Evolutionary conservation across 768 basidiomycete species (phyloP).

Genomic region (Leucocoprinus sp.): DNA sequence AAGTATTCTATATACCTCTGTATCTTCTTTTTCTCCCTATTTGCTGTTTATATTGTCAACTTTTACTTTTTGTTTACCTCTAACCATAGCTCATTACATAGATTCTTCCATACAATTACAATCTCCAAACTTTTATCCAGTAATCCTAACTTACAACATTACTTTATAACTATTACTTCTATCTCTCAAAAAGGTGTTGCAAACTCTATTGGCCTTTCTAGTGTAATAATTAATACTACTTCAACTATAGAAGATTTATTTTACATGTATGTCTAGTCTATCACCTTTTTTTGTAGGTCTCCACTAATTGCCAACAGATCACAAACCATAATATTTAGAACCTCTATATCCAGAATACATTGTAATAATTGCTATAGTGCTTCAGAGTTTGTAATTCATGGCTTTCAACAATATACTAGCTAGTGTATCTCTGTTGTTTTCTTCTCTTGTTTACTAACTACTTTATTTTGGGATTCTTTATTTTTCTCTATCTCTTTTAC

Average conservation of each 20-base stretch:
- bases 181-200: slow-evolving; percentile 11
- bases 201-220: slow-evolving; percentile 6
- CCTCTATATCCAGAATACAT: slow-evolving; percentile 6
- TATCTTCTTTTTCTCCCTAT: slow-evolving; percentile 12
- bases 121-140: slow-evolving; percentile 19
- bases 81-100: slow-evolving; percentile 11
- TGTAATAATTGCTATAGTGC: background rate
- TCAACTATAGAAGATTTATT: background rate
- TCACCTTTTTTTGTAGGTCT: slow-evolving; percentile 9
- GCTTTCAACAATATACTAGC: slow-evolving; percentile 13
- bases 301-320: slow-evolving; percentile 15
- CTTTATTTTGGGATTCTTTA: background rate
- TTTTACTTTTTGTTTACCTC: slow-evolving; percentile 11
- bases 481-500: background rate
- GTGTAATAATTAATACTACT: background rate
- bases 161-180: slow-evolving; percentile 8
- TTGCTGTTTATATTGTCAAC: slow-evolving; percentile 20
- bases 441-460: background rate
- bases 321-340: slow-evolving; percentile 9
- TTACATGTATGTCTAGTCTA: slow-evolving; percentile 4
- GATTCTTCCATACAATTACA: slow-evolving; percentile 16
- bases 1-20: slow-evolving; percentile 14
- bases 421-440: background rate
- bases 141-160: slow-evolving; percentile 6
- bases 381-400: slow-evolving; percentile 8